Base-by-base conservation (phyloP, 371 early-diverging fungal genomes). In the Apophysomyces trapeziformis region DNA sequence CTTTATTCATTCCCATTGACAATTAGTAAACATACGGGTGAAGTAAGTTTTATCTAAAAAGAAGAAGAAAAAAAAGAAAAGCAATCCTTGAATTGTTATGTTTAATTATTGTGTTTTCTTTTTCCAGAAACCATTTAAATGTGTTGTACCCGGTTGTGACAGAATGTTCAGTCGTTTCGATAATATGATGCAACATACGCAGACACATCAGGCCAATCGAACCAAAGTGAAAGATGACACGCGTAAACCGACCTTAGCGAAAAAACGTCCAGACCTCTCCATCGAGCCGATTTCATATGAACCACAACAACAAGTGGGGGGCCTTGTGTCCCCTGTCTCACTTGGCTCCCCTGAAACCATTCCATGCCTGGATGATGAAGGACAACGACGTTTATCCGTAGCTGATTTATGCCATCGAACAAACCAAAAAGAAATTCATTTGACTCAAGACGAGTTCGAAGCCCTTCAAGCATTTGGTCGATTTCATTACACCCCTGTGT, bases 111-210 rank as follows among this genome's bases (percentile, higher is more conserved):
- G 14, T 60, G 36, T 38, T 56, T 41, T 13, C 46, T 14, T 18
- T 43, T 47, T 21, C 7, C 65, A 77, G 74, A 85, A 85, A 69
- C 85, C 85, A 3, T 85, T 77, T 59, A 69, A 80, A 67, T 85
- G 85, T 65, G 75, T 83, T 45, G 75, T 82, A 8, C 72, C 79
- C 12, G 80, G 78, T 6, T 85, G 85, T 60, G 76, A 76, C 14
- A 70, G 85, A 5, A 78, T 73, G 47, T 85, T 85, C 70, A 85
- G 85, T 65, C 82, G 85, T n/a, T 85, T 79, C 58, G 85, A 85
- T 67, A 85, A 85, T 64, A 85, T 85, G 85, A 83, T 83, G 67
- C 85, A 85, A 41, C 85, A 85, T 63, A 83, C 84, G 14, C 80
- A 82, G 37, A 85, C 85, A 0, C 85, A 85, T 50, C 54, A 50